phyloP scores from a whole-genome alignment of 768 basidiomycete genomes.

The Pholiota molesta region DNA sequence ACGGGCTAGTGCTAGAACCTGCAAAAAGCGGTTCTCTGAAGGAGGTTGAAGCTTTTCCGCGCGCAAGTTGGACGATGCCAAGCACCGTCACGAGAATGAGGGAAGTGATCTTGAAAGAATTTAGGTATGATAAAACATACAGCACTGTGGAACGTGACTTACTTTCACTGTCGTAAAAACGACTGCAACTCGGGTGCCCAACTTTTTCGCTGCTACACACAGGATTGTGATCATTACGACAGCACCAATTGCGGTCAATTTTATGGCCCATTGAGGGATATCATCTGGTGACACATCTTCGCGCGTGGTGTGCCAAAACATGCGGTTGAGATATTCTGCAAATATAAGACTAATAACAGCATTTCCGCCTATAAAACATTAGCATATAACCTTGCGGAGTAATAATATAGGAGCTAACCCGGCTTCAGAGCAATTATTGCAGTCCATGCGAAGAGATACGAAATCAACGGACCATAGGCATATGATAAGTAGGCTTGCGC shows the following conservation, averaged over 20 bases:
- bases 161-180: conserved; percentile 92
- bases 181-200: conserved; percentile 82
- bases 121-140: conserved; percentile 1
- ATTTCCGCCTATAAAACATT: conserved; percentile 53
- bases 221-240: conserved; percentile 74
- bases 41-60: conserved; percentile 72
- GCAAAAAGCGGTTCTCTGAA: conserved; percentile 71
- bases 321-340: conserved; percentile 89
- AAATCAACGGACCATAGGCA: conserved; percentile 82
- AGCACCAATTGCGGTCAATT: conserved; percentile 78
- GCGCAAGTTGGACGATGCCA: conserved; percentile 74
- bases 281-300: conserved; percentile 73
- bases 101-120: conserved; percentile 53
- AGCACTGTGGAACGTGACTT: conserved; percentile 14
- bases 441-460: conserved; percentile 95
- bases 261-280: conserved; percentile 91
- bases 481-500: conserved; percentile 87
- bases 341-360: conserved; percentile 91
- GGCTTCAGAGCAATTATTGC: conserved; percentile 89
- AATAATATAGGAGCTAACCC: conserved; percentile 41
- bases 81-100: conserved; percentile 76
- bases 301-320: conserved; percentile 79
- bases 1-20: conserved; percentile 76
- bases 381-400: neutral
- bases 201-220: conserved; percentile 74